Evolutionary conservation across 176 grass and related monocot genomes (phyloP).

Genomic region (Cenchrus fungigraminus): DNA sequence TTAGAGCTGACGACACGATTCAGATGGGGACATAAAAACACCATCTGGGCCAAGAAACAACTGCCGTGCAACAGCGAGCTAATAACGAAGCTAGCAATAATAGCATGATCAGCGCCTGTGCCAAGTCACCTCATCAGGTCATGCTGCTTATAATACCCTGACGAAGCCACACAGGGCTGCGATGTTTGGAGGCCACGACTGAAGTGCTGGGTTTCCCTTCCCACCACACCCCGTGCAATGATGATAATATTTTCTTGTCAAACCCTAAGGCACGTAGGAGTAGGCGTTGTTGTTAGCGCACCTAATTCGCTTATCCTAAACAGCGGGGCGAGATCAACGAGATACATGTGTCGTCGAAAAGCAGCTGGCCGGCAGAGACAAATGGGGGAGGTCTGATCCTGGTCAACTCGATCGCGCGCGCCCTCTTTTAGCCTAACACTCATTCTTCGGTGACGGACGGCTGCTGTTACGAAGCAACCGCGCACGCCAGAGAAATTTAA

Average conservation of each 20-base stretch:
- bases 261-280: constrained; percentile 34
- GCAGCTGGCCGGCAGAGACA: constrained; percentile 32
- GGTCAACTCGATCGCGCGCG: constrained; percentile 5
- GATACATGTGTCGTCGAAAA: constrained; percentile 47
- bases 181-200: constrained; percentile 4
- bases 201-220: background rate
- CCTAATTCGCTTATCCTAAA: constrained; percentile 24
- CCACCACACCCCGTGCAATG: background rate
- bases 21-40: background rate
- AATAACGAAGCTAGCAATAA: background rate
- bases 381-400: background rate
- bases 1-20: background rate
- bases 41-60: constrained; percentile 4
- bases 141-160: background rate
- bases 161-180: background rate
- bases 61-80: constrained; percentile 9
- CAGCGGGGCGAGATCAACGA: background rate
- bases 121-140: background rate
- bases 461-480: no score
- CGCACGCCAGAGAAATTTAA: no score
- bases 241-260: background rate
- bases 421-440: constrained; percentile 51
- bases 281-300: background rate
- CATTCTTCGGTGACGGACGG: background rate
- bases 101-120: background rate